A percentile compares a stretch with the other conserved stretches of the same genome.
Evolutionary conservation across 2,329 filamentous ascomycete species (phyloP).

Genomic region (Rhynchosporium graminicola): DNA sequence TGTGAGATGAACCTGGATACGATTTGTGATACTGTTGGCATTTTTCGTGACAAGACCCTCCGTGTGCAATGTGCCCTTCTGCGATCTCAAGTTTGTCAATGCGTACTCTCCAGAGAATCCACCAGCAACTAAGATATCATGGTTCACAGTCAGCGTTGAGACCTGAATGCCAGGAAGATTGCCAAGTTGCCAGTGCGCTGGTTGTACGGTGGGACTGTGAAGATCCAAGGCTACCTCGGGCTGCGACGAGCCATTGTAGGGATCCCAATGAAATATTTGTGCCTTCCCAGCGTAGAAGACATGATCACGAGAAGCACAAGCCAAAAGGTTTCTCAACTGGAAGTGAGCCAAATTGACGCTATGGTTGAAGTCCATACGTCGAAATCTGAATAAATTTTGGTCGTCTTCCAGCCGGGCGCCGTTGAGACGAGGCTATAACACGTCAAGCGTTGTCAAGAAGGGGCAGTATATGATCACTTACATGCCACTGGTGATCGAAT

Average conservation of each 20-base stretch:
- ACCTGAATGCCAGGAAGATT: constrained; percentile 35
- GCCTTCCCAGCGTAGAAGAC: constrained; percentile 57
- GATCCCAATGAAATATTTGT: constrained; percentile 55
- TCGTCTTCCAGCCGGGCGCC: constrained; percentile 29
- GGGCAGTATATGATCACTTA: constrained; percentile 42
- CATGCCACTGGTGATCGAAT: constrained; percentile 50
- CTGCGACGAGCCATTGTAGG: constrained; percentile 44
- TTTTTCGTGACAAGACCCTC: constrained; percentile 49
- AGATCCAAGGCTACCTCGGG: constrained; percentile 36
- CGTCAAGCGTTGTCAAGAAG: neutral
- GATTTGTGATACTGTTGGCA: constrained; percentile 64
- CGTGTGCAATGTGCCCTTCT: constrained; percentile 37
- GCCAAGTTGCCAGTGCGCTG: constrained; percentile 25
- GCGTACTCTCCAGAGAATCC: constrained; percentile 45
- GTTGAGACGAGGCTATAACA: constrained; percentile 26
- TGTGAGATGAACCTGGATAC: constrained; percentile 58
- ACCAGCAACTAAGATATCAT: constrained; percentile 44
- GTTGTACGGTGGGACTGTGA: constrained; percentile 33
- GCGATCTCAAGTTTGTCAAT: constrained; percentile 40
- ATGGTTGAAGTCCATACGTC: constrained; percentile 55
- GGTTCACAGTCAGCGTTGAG: constrained; percentile 39
- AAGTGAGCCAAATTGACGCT: constrained; percentile 63
- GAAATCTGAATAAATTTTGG: constrained; percentile 57
- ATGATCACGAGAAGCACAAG: constrained; percentile 55
- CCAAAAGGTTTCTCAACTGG: constrained; percentile 64